A percentile compares a stretch with the other conserved stretches of the same genome.
Conservation (phyloP, 139 green algal species). For the Picochlorum costavermella region DNA sequence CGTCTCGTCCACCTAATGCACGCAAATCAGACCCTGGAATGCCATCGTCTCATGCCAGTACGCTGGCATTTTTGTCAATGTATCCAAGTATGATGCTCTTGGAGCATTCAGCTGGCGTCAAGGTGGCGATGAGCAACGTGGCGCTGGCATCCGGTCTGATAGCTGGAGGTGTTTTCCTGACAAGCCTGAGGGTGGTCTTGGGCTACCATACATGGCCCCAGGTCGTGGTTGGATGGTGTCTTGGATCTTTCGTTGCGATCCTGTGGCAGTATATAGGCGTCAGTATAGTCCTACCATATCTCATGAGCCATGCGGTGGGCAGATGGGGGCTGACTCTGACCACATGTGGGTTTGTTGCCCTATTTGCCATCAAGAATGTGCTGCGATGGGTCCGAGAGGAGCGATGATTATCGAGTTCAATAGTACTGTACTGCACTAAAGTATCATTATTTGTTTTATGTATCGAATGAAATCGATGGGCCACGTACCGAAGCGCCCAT, state of each 20-base stretch:
- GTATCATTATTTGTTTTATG: background rate
- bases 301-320: background rate
- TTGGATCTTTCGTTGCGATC: slow-evolving; percentile 33
- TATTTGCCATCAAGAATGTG: slow-evolving; percentile 21
- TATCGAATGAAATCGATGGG: background rate
- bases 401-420: background rate
- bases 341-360: slow-evolving; percentile 5
- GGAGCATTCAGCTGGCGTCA: background rate
- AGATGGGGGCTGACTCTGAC: background rate
- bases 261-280: slow-evolving; percentile 4
- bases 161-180: slow-evolving; percentile 20
- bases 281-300: background rate
- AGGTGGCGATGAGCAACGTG: background rate
- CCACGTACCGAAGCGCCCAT: slow-evolving; percentile 43
- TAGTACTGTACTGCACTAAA: background rate
- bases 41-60: slow-evolving; percentile 55
- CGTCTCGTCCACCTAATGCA: slow-evolving; percentile 45
- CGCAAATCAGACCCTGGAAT: slow-evolving; percentile 61
- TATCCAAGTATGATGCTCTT: slow-evolving; percentile 29
- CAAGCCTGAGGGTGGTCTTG: slow-evolving; percentile 52
- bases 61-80: slow-evolving; percentile 51
- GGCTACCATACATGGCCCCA: slow-evolving; percentile 64
- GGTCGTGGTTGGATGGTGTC: slow-evolving; percentile 43
- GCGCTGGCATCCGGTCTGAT: background rate
- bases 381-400: slow-evolving; percentile 3